These are phyloP conservation scores for Candida labiduridarum DNA, from an alignment of 1,139 yeast genomes.

Conservation along the genomic window DNA sequence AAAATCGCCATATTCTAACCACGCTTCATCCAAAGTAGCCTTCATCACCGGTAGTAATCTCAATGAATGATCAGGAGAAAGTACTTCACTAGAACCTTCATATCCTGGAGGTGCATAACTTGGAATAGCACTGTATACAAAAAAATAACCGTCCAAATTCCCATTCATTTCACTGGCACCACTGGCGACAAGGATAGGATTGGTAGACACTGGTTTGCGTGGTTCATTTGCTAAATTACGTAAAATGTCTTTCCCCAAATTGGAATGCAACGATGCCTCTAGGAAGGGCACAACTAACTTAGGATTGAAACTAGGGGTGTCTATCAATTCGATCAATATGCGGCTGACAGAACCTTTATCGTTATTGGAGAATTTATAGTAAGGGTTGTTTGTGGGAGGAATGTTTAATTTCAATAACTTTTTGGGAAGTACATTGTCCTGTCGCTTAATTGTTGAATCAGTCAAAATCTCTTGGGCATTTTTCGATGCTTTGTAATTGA, in stretches of 20 bases:
- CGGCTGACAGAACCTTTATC: slow-evolving; percentile 44
- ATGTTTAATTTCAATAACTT: background rate
- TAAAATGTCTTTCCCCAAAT: slow-evolving; percentile 59
- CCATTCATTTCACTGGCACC: slow-evolving; percentile 80
- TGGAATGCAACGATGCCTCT: slow-evolving; percentile 67
- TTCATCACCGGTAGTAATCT: slow-evolving; percentile 50
- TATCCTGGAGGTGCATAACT: slow-evolving; percentile 56
- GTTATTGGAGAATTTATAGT: slow-evolving; percentile 25
- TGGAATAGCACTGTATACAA: slow-evolving; percentile 71
- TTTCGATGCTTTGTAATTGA: slow-evolving; percentile 51
- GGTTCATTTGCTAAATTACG: slow-evolving; percentile 69
- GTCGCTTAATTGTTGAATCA: background rate
- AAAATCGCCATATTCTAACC: slow-evolving; percentile 66
- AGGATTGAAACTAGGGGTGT: slow-evolving; percentile 70
- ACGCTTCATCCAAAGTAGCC: slow-evolving; percentile 65
- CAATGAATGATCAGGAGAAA: slow-evolving; percentile 35
- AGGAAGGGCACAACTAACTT: slow-evolving; percentile 70
- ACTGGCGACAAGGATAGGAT: slow-evolving; percentile 70
- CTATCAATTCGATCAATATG: slow-evolving; percentile 65
- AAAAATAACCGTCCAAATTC: slow-evolving; percentile 68
- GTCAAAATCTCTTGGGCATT: slow-evolving; percentile 7
- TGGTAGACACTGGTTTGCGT: slow-evolving; percentile 61
- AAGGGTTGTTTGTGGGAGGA: slow-evolving; percentile 22
- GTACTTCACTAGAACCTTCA: slow-evolving; percentile 28
- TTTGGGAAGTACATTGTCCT: slow-evolving; percentile 14